Evolutionary conservation across 2,329 filamentous ascomycete genomes (phyloP).

Genomic region (Fusarium dlaminii): DNA sequence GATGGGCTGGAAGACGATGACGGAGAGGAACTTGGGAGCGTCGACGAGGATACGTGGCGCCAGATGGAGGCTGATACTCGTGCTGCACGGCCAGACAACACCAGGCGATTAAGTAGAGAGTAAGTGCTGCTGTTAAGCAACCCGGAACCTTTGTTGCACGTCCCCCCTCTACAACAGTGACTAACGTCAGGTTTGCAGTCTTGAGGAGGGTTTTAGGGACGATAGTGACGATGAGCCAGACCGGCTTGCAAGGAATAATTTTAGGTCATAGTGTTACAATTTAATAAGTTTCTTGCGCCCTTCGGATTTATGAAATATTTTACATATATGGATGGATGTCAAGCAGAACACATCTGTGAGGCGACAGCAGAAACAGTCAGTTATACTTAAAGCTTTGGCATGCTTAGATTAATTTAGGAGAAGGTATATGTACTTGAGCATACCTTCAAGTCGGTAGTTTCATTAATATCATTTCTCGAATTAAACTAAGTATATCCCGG

Average conservation of each 20-base stretch:
- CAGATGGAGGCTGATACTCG: slow-evolving; percentile 50
- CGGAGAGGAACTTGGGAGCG: slow-evolving; percentile 74
- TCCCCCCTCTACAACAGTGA: neutral
- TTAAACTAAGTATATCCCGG: neutral
- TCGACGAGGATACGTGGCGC: slow-evolving; percentile 60
- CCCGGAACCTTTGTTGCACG: neutral
- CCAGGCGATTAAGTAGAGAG: slow-evolving; percentile 78
- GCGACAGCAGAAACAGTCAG: neutral
- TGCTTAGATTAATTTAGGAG: neutral
- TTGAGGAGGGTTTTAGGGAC: slow-evolving; percentile 67
- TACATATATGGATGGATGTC: neutral
- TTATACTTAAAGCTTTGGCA: neutral
- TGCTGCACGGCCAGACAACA: slow-evolving; percentile 56
- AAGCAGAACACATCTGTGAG: neutral
- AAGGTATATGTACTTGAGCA: neutral
- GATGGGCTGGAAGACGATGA: slow-evolving; percentile 64
- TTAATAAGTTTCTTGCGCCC: neutral
- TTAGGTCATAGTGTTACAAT: slow-evolving; percentile 30
- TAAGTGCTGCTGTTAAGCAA: slow-evolving; percentile 49
- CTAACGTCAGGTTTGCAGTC: slow-evolving; percentile 46
- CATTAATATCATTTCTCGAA: neutral
- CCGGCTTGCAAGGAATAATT: slow-evolving; percentile 32
- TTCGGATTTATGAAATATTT: neutral
- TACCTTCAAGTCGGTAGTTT: neutral
- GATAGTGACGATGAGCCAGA: slow-evolving; percentile 56